These are phyloP conservation scores for Primulina huaijiensis DNA, from an alignment of 257 asterid species.

Conservation along the genomic window DNA sequence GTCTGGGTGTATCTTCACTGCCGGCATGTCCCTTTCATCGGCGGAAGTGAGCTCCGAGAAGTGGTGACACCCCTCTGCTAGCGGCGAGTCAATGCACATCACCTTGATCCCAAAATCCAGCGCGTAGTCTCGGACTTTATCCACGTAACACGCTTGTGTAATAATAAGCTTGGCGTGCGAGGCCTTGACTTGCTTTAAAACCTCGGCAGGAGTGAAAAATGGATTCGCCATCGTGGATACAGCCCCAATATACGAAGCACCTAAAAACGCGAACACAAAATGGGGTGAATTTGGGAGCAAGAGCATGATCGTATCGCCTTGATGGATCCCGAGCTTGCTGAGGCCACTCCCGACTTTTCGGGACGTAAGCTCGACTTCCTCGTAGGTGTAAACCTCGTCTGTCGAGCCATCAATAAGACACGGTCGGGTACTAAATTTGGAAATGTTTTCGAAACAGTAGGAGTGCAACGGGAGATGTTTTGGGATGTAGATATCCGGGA, in stretches of 20 bases:
- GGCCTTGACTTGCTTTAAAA: conserved; percentile 68
- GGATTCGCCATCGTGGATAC: conserved; percentile 86
- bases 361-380: conserved; percentile 51
- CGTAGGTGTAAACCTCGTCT: conserved; percentile 48
- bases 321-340: conserved; percentile 51
- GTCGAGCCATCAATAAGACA: conserved; percentile 75
- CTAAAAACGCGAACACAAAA: conserved; percentile 77
- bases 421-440: conserved; percentile 37
- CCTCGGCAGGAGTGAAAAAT: conserved; percentile 62
- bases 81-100: conserved; percentile 44
- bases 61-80: conserved; percentile 42
- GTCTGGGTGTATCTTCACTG: conserved; percentile 48
- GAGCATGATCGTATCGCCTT: conserved; percentile 77
- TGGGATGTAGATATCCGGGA: conserved; percentile 75
- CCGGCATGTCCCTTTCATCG: conserved; percentile 54
- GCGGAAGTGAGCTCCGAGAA: conserved; percentile 51
- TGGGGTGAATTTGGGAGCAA: conserved; percentile 79
- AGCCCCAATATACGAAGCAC: conserved; percentile 76
- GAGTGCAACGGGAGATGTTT: conserved; percentile 69
- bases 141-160: conserved; percentile 51
- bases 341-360: conserved; percentile 58
- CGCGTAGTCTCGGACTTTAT: conserved; percentile 51
- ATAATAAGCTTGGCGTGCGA: conserved; percentile 56
- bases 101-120: conserved; percentile 38
- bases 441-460: conserved; percentile 71